Evolutionary conservation across 2,329 filamentous ascomycete genomes (phyloP).

Genomic region (Verticillium tricorpus): DNA sequence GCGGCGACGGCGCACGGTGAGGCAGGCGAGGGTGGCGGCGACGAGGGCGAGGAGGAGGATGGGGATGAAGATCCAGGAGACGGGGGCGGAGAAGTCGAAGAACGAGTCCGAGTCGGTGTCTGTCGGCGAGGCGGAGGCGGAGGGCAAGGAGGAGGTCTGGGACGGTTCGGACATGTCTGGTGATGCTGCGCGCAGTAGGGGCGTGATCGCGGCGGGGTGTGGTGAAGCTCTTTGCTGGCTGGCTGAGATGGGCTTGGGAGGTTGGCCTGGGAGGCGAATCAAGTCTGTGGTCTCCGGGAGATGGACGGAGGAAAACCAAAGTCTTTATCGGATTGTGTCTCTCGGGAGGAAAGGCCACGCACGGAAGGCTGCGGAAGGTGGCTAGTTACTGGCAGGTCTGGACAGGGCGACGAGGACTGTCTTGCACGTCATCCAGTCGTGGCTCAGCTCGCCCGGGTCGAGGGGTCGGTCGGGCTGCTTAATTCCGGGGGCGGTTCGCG

Average conservation of each 20-base stretch:
- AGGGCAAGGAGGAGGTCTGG: constrained; percentile 1
- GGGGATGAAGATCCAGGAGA: constrained; percentile 52
- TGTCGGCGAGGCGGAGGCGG: background rate
- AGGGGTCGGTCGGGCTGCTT: background rate
- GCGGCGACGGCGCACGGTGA: constrained; percentile 39
- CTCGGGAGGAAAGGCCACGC: constrained; percentile 4
- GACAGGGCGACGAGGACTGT: constrained; percentile 1
- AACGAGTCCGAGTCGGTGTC: constrained; percentile 15
- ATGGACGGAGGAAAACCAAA: background rate
- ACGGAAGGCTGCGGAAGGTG: constrained; percentile 3
- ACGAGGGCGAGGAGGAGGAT: constrained; percentile 37
- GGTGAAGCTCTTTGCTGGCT: background rate
- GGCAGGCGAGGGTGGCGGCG: constrained; percentile 29
- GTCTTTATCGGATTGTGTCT: constrained; percentile 1
- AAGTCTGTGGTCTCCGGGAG: background rate
- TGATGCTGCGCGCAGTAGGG: too few relatives aligned
- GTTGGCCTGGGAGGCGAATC: constrained; percentile 1
- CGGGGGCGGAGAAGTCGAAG: constrained; percentile 48
- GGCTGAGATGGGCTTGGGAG: background rate
- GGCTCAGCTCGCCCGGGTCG: constrained; percentile 6
- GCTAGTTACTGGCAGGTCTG: constrained; percentile 3
- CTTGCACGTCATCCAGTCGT: constrained; percentile 13
- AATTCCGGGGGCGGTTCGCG: background rate
- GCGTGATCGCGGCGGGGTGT: too few relatives aligned
- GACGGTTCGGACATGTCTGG: background rate